Percentiles rank a stretch among this genome's conserved stretches.
These are phyloP conservation scores for Paecilomyces sp. DNA, from an alignment of 2,329 filamentous ascomycete genomes.

Conservation along the genomic window DNA sequence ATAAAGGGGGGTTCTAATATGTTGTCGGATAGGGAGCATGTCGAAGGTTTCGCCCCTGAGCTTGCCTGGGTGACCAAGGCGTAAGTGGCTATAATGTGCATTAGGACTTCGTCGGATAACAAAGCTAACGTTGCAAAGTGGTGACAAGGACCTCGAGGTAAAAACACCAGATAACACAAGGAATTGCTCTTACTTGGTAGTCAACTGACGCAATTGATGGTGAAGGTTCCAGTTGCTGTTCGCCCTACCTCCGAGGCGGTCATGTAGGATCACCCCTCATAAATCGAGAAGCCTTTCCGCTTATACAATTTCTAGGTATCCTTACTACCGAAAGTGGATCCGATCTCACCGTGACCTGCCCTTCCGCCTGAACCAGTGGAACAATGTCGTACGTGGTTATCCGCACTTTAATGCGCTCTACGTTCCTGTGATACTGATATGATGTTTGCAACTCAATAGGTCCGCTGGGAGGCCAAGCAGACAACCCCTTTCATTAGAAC, in stretches of 20 bases:
- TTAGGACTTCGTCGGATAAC: background rate
- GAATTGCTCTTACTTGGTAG: background rate
- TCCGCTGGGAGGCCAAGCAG: background rate
- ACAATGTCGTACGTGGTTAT: background rate
- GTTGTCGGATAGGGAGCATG: background rate
- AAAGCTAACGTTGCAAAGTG: background rate
- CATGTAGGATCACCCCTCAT: background rate
- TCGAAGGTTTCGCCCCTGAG: background rate
- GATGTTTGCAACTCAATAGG: background rate
- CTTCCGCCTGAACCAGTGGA: slow-evolving; percentile 1
- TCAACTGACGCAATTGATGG: background rate
- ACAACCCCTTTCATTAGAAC: background rate
- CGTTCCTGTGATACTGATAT: background rate
- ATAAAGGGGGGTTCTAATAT: background rate
- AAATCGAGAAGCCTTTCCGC: background rate
- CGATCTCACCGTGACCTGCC: background rate
- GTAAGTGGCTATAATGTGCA: background rate
- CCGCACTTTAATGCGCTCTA: background rate
- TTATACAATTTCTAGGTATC: background rate
- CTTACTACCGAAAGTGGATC: background rate
- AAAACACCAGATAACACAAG: background rate
- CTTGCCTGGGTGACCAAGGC: background rate
- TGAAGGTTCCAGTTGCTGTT: background rate
- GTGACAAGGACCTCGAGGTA: background rate
- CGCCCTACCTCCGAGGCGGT: background rate